phyloP scores from a whole-genome alignment of 1,284 basidiomycete genomes.

The Erythrobasidium hasegawianum region DNA sequence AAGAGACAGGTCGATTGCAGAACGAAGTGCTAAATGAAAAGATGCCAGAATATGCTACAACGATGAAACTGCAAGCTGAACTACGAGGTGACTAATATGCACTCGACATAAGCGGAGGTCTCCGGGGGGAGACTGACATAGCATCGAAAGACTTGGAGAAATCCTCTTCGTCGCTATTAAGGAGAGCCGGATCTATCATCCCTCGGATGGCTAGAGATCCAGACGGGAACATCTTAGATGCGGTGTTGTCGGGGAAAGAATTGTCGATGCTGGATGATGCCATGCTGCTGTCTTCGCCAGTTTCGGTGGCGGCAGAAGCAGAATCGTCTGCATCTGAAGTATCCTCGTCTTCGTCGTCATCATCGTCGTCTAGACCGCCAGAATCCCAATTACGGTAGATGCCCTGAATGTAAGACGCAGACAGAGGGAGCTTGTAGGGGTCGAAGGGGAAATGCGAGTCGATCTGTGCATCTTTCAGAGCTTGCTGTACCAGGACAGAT shows the following conservation, averaged over 20 bases:
- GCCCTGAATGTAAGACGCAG: slow-evolving; percentile 52
- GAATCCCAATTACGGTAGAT: slow-evolving; percentile 56
- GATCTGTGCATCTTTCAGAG: slow-evolving; percentile 60
- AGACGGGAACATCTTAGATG: neutral
- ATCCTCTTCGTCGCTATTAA: slow-evolving; percentile 19
- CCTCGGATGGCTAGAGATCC: slow-evolving; percentile 15
- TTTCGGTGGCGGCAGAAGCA: slow-evolving; percentile 23
- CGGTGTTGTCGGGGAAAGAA: slow-evolving; percentile 11
- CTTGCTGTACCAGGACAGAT: slow-evolving; percentile 31
- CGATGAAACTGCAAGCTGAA: no score
- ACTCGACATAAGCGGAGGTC: neutral
- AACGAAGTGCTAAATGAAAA: neutral
- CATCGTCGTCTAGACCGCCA: slow-evolving; percentile 51
- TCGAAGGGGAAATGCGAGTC: slow-evolving; percentile 99
- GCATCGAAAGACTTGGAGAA: slow-evolving; percentile 34
- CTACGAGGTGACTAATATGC: no score
- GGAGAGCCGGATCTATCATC: slow-evolving; percentile 19
- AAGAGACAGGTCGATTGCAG: neutral
- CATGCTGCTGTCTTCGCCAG: slow-evolving; percentile 37
- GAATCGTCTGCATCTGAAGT: slow-evolving; percentile 42
- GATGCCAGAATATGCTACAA: neutral
- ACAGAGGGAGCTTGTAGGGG: slow-evolving; percentile 78
- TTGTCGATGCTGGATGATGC: slow-evolving; percentile 21
- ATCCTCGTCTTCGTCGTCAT: slow-evolving; percentile 40
- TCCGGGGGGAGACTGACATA: slow-evolving; percentile 32